Evolutionary conservation across 164 flowering plant species (phyloP).

Genomic region (Magnolia changhungtana): DNA sequence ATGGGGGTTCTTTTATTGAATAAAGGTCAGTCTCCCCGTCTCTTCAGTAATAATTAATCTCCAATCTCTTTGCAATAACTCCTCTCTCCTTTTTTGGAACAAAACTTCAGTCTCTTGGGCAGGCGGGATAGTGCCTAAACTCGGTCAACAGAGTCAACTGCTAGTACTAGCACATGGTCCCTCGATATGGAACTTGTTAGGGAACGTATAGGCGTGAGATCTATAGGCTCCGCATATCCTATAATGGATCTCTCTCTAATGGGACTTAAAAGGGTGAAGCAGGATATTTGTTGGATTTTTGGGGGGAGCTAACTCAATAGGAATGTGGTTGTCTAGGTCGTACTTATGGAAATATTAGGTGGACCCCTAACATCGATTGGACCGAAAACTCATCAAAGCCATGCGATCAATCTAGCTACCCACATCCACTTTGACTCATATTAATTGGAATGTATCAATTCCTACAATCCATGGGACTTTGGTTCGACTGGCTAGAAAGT

Average conservation of each 20-base stretch:
- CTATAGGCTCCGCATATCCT: no score
- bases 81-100: constrained; percentile 5
- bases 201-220: background rate
- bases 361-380: background rate
- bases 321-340: background rate
- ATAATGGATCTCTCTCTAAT: no score
- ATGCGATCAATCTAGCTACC: background rate
- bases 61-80: background rate
- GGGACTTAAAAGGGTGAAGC: no score
- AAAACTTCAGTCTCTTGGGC: background rate
- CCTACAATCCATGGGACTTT: background rate
- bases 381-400: background rate
- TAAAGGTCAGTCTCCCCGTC: background rate
- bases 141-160: background rate
- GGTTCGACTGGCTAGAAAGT: background rate
- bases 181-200: constrained; percentile 6
- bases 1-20: background rate
- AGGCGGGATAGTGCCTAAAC: background rate
- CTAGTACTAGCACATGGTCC: constrained; percentile 3
- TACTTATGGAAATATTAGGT: background rate
- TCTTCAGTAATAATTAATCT: background rate
- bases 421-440: background rate
- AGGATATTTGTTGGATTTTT: background rate
- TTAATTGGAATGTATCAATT: background rate
- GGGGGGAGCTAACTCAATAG: background rate